phyloP scores from a whole-genome alignment of 2,329 filamentous ascomycete genomes.

The Coniochaeta prunicola region DNA sequence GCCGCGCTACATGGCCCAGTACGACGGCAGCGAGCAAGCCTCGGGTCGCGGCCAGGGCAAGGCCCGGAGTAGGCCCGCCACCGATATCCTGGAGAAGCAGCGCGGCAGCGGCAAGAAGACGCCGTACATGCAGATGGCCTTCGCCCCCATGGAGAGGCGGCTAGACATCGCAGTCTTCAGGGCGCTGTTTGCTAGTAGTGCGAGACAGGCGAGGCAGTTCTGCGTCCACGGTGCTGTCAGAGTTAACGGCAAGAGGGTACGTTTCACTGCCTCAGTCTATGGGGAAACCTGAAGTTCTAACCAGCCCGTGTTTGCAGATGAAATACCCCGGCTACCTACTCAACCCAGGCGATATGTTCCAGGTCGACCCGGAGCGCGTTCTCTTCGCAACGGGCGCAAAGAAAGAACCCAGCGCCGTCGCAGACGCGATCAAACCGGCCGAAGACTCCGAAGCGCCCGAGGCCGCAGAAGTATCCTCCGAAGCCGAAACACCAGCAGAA shows the following conservation, averaged over 20 bases:
- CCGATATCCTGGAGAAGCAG: constrained; percentile 16
- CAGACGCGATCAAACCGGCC: constrained; percentile 10
- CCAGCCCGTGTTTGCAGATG: constrained; percentile 54
- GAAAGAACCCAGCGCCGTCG: constrained; percentile 38
- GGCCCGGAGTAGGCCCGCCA: constrained; percentile 20
- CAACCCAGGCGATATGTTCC: constrained; percentile 97
- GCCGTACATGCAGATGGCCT: constrained; percentile 96
- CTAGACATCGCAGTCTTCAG: constrained; percentile 93
- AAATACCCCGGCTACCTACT: constrained; percentile 84
- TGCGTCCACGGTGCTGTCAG: constrained; percentile 88
- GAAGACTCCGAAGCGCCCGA: constrained; percentile 14
- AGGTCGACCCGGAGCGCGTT: constrained; percentile 83
- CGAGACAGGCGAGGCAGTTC: constrained; percentile 88
- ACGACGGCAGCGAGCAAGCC: constrained; percentile 79
- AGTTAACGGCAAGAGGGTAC: constrained; percentile 92
- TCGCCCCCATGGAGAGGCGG: constrained; percentile 81
- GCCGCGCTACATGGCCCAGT: constrained; percentile 65
- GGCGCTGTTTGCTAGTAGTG: constrained; percentile 87
- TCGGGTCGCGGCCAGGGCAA: constrained; percentile 75
- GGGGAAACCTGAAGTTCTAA: too few species aligned
- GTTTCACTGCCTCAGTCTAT: constrained; percentile 13
- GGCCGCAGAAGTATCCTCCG: constrained; percentile 10
- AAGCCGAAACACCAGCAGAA: constrained; percentile 9
- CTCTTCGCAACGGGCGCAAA: constrained; percentile 77
- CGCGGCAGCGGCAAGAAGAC: constrained; percentile 41